Conservation (phyloP, 768 basidiomycete genomes). For the Leucosporidium yakuticum region DNA sequence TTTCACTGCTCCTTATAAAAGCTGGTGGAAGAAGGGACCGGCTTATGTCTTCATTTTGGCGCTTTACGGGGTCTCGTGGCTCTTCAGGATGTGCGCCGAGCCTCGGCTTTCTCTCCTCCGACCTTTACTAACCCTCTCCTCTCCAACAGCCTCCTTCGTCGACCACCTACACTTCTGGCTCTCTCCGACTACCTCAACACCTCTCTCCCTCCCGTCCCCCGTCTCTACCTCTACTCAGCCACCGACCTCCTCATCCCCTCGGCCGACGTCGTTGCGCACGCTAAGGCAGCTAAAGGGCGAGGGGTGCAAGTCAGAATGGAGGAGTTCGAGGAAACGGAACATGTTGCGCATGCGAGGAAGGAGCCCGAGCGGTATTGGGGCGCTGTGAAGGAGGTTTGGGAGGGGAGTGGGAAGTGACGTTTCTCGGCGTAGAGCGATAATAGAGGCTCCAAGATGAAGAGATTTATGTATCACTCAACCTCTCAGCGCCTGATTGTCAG, state of each 20-base stretch:
- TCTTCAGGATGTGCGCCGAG: slow-evolving; percentile 10
- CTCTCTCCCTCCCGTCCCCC: slow-evolving; percentile 17
- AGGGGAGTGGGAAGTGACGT: slow-evolving; percentile 44
- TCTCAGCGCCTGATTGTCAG: too few relatives aligned
- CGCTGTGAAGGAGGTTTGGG: slow-evolving; percentile 28
- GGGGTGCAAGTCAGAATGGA: slow-evolving; percentile 19
- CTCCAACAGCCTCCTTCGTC: slow-evolving; percentile 14
- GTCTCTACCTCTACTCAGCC: slow-evolving; percentile 36
- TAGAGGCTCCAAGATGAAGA: too few relatives aligned
- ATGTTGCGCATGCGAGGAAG: slow-evolving; percentile 32
- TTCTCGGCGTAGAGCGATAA: too few relatives aligned
- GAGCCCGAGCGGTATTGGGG: slow-evolving; percentile 35
- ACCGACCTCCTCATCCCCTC: slow-evolving; percentile 30
- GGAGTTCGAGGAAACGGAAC: slow-evolving; percentile 23
- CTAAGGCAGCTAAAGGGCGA: slow-evolving; percentile 2
- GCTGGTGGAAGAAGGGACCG: too few relatives aligned
- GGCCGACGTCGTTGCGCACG: slow-evolving; percentile 34
- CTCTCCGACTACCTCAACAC: slow-evolving; percentile 24
- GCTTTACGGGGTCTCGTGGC: not conserved
- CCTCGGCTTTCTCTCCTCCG: too few relatives aligned
- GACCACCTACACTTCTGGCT: slow-evolving; percentile 11
- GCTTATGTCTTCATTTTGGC: not conserved
- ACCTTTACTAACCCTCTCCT: not conserved
- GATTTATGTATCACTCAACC: too few relatives aligned
- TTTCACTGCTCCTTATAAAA: slow-evolving; percentile 30